A percentile compares a stretch with the other conserved stretches of the same genome.
Conservation (phyloP, 2,329 filamentous ascomycete species). For the Alternaria tenuissima region DNA sequence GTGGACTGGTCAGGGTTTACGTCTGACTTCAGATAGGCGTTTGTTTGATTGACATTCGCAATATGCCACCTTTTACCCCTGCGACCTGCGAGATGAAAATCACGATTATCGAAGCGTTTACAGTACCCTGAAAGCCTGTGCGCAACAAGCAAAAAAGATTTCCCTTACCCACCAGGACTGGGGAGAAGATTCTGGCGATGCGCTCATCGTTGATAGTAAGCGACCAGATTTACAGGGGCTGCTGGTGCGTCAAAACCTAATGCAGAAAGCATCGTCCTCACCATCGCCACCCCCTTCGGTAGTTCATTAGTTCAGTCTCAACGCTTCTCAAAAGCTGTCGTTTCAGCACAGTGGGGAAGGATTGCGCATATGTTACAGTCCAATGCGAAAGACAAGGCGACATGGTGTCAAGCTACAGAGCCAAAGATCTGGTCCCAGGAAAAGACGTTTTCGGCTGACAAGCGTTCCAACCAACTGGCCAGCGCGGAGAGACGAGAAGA, state of each 20-base stretch:
- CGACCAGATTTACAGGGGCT: slow-evolving; percentile 35
- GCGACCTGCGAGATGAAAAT: slow-evolving; percentile 23
- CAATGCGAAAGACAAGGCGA: slow-evolving; percentile 11
- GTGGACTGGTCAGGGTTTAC: slow-evolving; percentile 40
- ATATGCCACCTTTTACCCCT: slow-evolving; percentile 29
- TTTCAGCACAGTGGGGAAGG: slow-evolving; percentile 34
- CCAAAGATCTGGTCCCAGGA: slow-evolving; percentile 16
- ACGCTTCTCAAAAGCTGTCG: slow-evolving; percentile 15
- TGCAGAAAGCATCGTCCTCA: slow-evolving; percentile 19
- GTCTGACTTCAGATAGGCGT: slow-evolving; percentile 26
- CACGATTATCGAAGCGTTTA: slow-evolving; percentile 6
- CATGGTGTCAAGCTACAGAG: slow-evolving; percentile 12
- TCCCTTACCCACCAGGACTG: slow-evolving; percentile 5
- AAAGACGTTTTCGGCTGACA: slow-evolving; percentile 15
- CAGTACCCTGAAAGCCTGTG: slow-evolving; percentile 2
- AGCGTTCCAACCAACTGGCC: slow-evolving; percentile 37
- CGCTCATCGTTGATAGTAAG: slow-evolving; percentile 18
- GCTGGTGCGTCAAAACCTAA: slow-evolving; percentile 28
- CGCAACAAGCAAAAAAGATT: slow-evolving; percentile 3
- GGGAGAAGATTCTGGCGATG: slow-evolving; percentile 12
- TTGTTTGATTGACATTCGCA: slow-evolving; percentile 41
- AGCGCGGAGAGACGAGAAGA: slow-evolving; percentile 38
- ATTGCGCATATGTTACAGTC: slow-evolving; percentile 26
- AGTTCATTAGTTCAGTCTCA: slow-evolving; percentile 24
- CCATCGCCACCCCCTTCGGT: slow-evolving; percentile 27